These are phyloP conservation scores for Hypoxylon sp. DNA, from an alignment of 2,329 filamentous ascomycete genomes.

Conservation along the genomic window DNA sequence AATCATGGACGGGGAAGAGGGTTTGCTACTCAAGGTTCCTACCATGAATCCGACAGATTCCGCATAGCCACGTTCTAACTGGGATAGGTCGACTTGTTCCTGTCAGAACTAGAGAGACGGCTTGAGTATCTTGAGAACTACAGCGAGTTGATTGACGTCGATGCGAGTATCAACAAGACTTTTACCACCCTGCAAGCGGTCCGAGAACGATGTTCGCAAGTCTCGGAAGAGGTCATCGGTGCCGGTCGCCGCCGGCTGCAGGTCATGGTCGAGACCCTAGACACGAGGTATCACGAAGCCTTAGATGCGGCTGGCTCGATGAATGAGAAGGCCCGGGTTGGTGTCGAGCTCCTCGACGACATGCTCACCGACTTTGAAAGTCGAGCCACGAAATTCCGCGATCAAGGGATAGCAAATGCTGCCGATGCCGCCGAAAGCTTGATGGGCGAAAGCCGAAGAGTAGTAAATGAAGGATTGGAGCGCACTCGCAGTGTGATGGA, in stretches of 20 bases:
- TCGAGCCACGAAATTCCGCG: slow-evolving; percentile 81
- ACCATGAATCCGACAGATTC: background rate
- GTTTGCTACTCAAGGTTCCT: slow-evolving; percentile 67
- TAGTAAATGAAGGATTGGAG: slow-evolving; percentile 82
- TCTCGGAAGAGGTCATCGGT: slow-evolving; percentile 90
- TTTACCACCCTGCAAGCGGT: slow-evolving; percentile 89
- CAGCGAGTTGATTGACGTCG: slow-evolving; percentile 79
- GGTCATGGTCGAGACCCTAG: slow-evolving; percentile 92
- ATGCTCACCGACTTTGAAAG: slow-evolving; percentile 89
- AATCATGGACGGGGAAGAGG: slow-evolving; percentile 72
- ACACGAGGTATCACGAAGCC: slow-evolving; percentile 87
- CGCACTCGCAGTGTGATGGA: slow-evolving; percentile 81
- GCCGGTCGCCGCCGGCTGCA: slow-evolving; percentile 85
- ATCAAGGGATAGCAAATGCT: slow-evolving; percentile 76
- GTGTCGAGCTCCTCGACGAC: slow-evolving; percentile 85
- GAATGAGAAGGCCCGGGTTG: slow-evolving; percentile 90
- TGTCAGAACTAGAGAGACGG: slow-evolving; percentile 86
- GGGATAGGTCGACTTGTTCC: slow-evolving; percentile 77
- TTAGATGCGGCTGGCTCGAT: slow-evolving; percentile 86
- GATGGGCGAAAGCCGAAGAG: slow-evolving; percentile 81
- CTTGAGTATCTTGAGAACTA: slow-evolving; percentile 91
- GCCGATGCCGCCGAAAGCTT: slow-evolving; percentile 76
- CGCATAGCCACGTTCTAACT: slow-evolving; percentile 22
- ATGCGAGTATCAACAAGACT: slow-evolving; percentile 84
- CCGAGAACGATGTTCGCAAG: slow-evolving; percentile 86